These are phyloP conservation scores for Leucosporidium yakuticum DNA, from an alignment of 768 basidiomycete species.

Conservation along the genomic window DNA sequence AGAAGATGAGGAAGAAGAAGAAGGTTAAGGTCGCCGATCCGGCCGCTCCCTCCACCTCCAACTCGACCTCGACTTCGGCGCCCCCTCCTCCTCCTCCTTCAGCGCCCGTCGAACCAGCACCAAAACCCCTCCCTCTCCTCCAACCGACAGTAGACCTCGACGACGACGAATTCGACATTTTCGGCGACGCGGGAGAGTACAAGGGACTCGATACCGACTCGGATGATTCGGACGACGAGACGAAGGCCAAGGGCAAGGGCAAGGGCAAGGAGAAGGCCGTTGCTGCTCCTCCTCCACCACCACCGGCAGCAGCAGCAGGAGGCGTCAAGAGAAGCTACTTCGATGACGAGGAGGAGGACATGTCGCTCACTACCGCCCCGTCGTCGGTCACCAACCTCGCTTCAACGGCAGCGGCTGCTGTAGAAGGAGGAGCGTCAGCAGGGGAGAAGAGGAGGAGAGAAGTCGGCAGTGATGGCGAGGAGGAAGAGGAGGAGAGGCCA, in stretches of 20 bases:
- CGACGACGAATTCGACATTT: constrained; percentile 27
- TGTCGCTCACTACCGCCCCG: constrained; percentile 10
- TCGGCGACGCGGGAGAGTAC: constrained; percentile 29
- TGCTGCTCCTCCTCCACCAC: background rate
- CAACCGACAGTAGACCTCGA: constrained; percentile 1
- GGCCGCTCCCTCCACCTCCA: background rate
- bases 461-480: constrained; percentile 1
- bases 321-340: constrained; percentile 27
- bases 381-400: constrained; percentile 19
- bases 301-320: background rate
- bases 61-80: background rate
- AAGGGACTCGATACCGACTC: constrained; percentile 18
- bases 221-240: constrained; percentile 15
- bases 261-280: background rate
- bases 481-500: constrained; percentile 19
- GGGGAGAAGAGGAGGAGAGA: background rate
- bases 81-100: background rate
- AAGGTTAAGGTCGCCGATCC: constrained; percentile 18
- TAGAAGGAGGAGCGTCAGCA: background rate
- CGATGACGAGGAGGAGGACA: constrained; percentile 21
- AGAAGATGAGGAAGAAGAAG: constrained; percentile 31
- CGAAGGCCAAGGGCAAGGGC: background rate
- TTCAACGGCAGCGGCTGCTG: background rate
- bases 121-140: background rate
- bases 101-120: background rate